Percentiles rank a stretch among this genome's conserved stretches.
phyloP scores from a whole-genome alignment of 202 grass and related monocot genomes.

The Carex arenaria region DNA sequence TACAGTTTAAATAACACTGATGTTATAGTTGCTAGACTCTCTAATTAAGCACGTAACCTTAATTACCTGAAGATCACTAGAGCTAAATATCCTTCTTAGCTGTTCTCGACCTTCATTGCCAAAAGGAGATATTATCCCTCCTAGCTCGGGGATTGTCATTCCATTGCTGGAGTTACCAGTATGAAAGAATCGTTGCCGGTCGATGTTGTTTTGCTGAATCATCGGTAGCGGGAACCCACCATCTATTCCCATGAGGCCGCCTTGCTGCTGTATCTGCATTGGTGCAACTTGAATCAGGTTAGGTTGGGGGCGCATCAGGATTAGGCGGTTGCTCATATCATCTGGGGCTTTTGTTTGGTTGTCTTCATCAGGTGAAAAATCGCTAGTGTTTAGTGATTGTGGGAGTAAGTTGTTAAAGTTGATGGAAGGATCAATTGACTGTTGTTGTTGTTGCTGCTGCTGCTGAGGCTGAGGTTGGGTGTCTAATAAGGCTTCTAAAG shows the following conservation, averaged over 20 bases:
- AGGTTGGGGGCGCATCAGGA: constrained; percentile 35
- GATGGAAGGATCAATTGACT: constrained; percentile 29
- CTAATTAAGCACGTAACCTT: constrained; percentile 6
- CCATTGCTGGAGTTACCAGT: constrained; percentile 24
- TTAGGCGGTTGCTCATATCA: constrained; percentile 13
- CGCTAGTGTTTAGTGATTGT: constrained; percentile 22
- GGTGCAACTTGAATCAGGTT: constrained; percentile 27
- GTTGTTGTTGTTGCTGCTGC: constrained; percentile 14
- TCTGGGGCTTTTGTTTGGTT: constrained; percentile 33
- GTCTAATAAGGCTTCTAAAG: constrained; percentile 50
- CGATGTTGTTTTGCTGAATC: neutral
- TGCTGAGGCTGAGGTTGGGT: constrained; percentile 15
- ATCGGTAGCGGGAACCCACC: neutral
- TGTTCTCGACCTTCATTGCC: constrained; percentile 38
- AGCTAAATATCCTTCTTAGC: constrained; percentile 42
- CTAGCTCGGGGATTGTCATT: constrained; percentile 33
- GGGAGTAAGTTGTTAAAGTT: constrained; percentile 26
- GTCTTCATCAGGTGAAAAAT: constrained; percentile 27
- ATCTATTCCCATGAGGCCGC: neutral
- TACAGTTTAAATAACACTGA: too few relatives aligned
- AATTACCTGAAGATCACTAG: constrained; percentile 58
- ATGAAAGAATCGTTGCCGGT: constrained; percentile 39
- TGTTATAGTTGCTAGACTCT: too few relatives aligned
- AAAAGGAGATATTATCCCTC: constrained; percentile 36
- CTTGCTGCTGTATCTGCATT: neutral